phyloP scores from a whole-genome alignment of 768 basidiomycete genomes.

The Chlorophyllum brunneum region DNA sequence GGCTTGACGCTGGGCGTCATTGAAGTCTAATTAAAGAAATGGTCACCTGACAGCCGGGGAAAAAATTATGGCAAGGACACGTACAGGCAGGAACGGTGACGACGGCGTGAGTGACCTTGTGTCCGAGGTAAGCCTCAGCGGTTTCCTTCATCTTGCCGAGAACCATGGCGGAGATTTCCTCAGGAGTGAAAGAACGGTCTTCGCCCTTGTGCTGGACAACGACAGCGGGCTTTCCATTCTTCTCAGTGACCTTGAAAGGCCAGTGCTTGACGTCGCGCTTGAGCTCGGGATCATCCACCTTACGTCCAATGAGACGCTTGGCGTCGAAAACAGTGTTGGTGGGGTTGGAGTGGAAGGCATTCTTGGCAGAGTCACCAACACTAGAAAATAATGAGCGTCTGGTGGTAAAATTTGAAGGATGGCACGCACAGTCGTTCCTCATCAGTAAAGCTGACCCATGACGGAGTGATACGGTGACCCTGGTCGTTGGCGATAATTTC shows the following conservation, averaged over 20 bases:
- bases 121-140: conserved; percentile 94
- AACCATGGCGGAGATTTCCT: conserved; percentile 96
- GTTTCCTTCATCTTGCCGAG: conserved; percentile 99
- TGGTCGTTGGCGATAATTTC: conserved; percentile 91
- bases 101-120: conserved; percentile 95
- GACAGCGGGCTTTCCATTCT: conserved; percentile 77
- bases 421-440: conserved; percentile 65
- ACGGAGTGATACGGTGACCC: conserved; percentile 86
- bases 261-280: conserved; percentile 86
- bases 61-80: conserved; percentile 20
- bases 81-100: conserved; percentile 95
- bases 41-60: conserved; percentile 9
- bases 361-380: conserved; percentile 96
- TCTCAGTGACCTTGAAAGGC: conserved; percentile 82
- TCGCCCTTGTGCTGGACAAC: conserved; percentile 78
- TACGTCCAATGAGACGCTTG: conserved; percentile 91
- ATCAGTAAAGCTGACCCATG: conserved; percentile 79
- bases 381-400: conserved; percentile 21
- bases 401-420: not conserved
- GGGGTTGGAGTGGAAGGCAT: conserved; percentile 90
- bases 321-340: conserved; percentile 95
- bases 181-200: conserved; percentile 80
- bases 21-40: conserved; percentile 63
- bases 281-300: conserved; percentile 76
- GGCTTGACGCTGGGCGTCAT: conserved; percentile 98